Base-by-base conservation (phyloP, 768 basidiomycete genomes). In the Hypsizygus marmoreus region DNA sequence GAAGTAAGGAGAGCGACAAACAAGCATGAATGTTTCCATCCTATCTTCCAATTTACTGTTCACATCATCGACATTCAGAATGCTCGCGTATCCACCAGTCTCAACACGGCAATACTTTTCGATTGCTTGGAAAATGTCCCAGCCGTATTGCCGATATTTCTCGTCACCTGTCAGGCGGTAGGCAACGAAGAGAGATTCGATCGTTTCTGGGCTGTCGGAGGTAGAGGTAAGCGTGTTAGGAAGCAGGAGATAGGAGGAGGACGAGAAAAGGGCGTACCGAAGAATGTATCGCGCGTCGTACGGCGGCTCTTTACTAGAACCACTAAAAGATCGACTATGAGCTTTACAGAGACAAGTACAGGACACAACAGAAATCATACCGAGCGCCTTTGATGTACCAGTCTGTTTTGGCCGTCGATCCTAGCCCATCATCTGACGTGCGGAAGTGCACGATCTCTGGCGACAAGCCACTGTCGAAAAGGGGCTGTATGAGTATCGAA, bases 11-110 rank as follows among this genome's bases (percentile, higher is more conserved):
- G 19, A 53, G 25, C 16, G 17, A 64, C 82, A 23, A 50, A 92
- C 91, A 73, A 97, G 71, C 69, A 95, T 80, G 70, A 97, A 97
- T 6, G 95, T 94, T 68, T 97, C 95, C 95, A 98, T 97, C 62
- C 87, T 88, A 62, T 97, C 92, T 47, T 91, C 84, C 42, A 77
- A 70, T 55, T 71, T 70, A 5, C 74, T 82, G 0, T 83, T 81
- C 11, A 84, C 71, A 50, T 80, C 75, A 59, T 97, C 91, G 7
- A 98, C 95, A 60, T 97, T 91, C 47, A 85, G 63, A 38, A 98
- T 76, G 28, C 81, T 81, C 7, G 91, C 88, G 59, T 91, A 98
- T 4, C 95, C 95, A 17, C 95, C 95, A 0, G 72, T 76, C 23
- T 78, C 74, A 19, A 94, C 68, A 37, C 79, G 75, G 60, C 92